Base-by-base conservation (phyloP, 495 filamentous ascomycete genomes). In the Lineolata rhizophorae region DNA sequence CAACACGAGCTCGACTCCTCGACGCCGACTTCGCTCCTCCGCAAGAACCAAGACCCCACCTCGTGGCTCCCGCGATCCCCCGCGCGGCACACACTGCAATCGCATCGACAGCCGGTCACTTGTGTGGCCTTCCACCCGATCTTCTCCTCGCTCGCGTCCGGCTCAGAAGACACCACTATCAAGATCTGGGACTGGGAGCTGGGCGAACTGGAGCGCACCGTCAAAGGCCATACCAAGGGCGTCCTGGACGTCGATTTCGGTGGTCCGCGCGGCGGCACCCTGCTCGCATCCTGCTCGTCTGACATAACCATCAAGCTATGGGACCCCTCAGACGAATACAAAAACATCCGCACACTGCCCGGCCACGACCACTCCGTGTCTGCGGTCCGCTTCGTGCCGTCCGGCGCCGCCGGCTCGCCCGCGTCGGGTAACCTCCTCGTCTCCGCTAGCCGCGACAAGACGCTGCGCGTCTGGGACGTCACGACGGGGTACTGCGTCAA, bases 151-250 rank as follows among this genome's bases (percentile, higher is more conserved):
- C 59, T 97, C 8, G 87, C 87, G 10, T 87, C 83, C 1, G 87
- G 80, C 12, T 91, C 84, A 22, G 87, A 94, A 44, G 76, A 82
- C 43, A 67, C 65, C 28, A 79, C 71, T 6, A 80, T 82, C 47
- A 97, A 97, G 48, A 82, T 97, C 31, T 97, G 87, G 87, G 87
- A 94, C 45, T 94, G 82, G 80, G 87, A 97, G 42, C 56, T 92
- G 12, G 87, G 87, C 14, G 85, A 94, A 49, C 62, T 93, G 5
- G 85, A 94, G 46, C 55, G 75, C 18, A 95, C 87, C 0, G 62
- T 94, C 26, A 94, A 94, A 45, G 84, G 84, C 1, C 87, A 97
- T 48, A 92, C 80, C 2, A 90, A 80, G 46, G 68, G 76, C 4
- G 83, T 95, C 2, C 47, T 87, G 11, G 83, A 87, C 46, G 67